Evolutionary conservation across 192 early-diverging fungal genomes (phyloP).

Genomic region (Backusella parvicylindrica): DNA sequence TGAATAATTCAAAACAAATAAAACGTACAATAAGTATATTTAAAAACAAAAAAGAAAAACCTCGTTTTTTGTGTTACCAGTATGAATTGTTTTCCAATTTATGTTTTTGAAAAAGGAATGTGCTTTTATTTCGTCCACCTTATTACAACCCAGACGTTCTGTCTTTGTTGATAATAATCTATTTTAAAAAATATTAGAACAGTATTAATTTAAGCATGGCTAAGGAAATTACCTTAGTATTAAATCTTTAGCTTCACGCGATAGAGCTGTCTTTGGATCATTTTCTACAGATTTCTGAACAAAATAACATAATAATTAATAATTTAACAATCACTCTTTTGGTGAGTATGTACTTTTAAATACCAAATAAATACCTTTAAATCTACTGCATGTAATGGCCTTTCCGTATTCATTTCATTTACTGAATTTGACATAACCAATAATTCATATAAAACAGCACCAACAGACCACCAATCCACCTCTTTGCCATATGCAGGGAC

Average conservation of each 20-base stretch:
- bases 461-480: constrained; percentile 89
- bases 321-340: background rate
- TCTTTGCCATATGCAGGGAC: constrained; percentile 67
- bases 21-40: background rate
- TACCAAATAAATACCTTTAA: background rate
- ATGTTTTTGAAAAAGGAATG: constrained; percentile 68
- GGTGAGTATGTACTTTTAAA: background rate
- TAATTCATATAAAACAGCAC: constrained; percentile 84
- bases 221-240: constrained; percentile 43
- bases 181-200: constrained; percentile 9
- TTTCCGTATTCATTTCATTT: background rate
- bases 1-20: background rate
- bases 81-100: constrained; percentile 57
- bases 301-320: background rate
- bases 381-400: background rate
- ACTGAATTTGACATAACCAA: constrained; percentile 28
- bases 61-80: constrained; percentile 23
- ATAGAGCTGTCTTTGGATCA: constrained; percentile 45
- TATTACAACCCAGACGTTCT: constrained; percentile 63
- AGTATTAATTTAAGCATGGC: background rate
- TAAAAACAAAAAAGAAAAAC: background rate
- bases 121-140: constrained; percentile 54
- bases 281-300: constrained; percentile 11
- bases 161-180: constrained; percentile 70
- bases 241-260: constrained; percentile 66